These are phyloP conservation scores for Kluyveromyces wickerhamii DNA, from an alignment of 805 yeast species.

Conservation along the genomic window DNA sequence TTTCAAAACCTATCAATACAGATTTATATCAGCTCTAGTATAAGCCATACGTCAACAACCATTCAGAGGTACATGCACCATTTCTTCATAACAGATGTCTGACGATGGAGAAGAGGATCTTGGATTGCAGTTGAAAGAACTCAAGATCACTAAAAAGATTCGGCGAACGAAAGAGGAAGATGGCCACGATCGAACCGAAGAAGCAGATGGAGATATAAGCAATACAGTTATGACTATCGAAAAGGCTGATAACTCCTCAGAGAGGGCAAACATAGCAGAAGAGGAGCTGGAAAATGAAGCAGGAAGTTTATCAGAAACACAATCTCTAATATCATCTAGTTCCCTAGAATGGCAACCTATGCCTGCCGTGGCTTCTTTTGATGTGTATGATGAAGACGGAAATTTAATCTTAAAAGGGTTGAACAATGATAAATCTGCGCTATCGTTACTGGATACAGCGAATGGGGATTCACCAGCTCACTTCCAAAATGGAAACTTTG, in stretches of 20 bases:
- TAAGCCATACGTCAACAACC: too few species aligned
- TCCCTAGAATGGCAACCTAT: slow-evolving; percentile 74
- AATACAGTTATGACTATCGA: background rate
- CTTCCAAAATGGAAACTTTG: slow-evolving; percentile 32
- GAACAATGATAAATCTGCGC: background rate
- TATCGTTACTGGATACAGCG: background rate
- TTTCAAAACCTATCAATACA: too few species aligned
- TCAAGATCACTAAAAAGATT: slow-evolving; percentile 15
- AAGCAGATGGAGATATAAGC: background rate
- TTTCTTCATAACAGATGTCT: too few species aligned
- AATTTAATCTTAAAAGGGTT: slow-evolving; percentile 39
- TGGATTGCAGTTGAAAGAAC: slow-evolving; percentile 21
- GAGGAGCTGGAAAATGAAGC: background rate
- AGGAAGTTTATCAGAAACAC: too few species aligned
- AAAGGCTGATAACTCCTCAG: background rate
- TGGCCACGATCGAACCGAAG: background rate
- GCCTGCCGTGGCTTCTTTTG: slow-evolving; percentile 70
- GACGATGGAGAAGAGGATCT: slow-evolving; percentile 12
- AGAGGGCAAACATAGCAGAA: background rate
- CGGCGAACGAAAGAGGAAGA: background rate
- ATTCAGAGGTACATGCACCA: too few species aligned
- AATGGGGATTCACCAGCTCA: background rate
- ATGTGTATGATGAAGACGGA: slow-evolving; percentile 76
- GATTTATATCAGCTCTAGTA: too few species aligned
- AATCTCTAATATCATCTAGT: too few species aligned